Base-by-base conservation (phyloP, 164 flowering plant genomes). In the Dillenia suffruticosa region DNA sequence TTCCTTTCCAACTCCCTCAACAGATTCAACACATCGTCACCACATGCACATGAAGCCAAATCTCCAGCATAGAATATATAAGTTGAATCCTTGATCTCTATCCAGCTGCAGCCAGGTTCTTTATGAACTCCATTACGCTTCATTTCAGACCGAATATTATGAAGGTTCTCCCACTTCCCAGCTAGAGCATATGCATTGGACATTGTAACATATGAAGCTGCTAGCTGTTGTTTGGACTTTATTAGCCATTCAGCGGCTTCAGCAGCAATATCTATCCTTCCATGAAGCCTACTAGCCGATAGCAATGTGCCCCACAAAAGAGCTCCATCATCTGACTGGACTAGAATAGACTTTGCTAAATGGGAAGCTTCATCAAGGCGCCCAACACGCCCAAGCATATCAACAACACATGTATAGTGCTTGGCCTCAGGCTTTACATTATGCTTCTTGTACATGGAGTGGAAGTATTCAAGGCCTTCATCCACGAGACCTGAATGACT, bases 51-150 rank as follows among this genome's bases (percentile, higher is more conserved):
- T 5, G 60, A 63, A 4, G 65, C 49, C n/a, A 69, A 3, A 46
- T 80, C 81, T 14, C 88, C 85, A 0, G 83, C 84, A 53, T 77
- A 76, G 63, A 87, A 84, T 14, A 76, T 66, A 16, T 76, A 78
- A 2, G 66, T 68, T 8, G 56, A 17, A 55, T 81, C 78, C 58
- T 63, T 76, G 9, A 81, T 51, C 77, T 89, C 92, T 10, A 89
- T 62, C 92, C 87, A 84, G 67, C 96, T 85, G 73, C 90, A 79
- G 17, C 90, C 96, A 1, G 90, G 96, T 56, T 80, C 81, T 66
- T 89, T 89, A 22, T 49, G 17, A 11, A 89, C 69, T 9, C 84
- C 83, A 0, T 66, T 56, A 1, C 26, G 77, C 61, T 76, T 83
- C 96, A 89, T 83, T 47, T 78, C 71, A 1, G 65, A 46, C 10